phyloP scores from a whole-genome alignment of 2,329 filamentous ascomycete species.

The Domatiomyces catenatus region DNA sequence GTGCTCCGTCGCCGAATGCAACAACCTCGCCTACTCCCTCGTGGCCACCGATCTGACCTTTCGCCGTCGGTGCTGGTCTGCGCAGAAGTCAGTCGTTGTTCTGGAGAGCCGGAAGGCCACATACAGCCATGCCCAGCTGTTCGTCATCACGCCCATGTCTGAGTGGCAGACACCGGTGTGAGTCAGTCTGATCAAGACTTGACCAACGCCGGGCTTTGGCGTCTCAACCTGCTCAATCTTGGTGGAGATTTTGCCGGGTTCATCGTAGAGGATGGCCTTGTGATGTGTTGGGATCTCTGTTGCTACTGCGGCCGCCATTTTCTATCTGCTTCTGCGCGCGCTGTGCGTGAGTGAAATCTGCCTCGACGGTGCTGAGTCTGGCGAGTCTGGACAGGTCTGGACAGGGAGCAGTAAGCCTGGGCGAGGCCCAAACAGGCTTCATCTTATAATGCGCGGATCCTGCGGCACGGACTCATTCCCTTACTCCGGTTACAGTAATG shows the following conservation, averaged over 20 bases:
- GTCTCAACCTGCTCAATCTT: slow-evolving; percentile 49
- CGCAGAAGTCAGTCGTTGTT: background rate
- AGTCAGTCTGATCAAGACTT: slow-evolving; percentile 48
- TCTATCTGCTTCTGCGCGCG: slow-evolving; percentile 7
- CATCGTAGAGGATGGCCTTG: slow-evolving; percentile 50
- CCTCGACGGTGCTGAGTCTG: no score
- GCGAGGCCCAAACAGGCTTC: no score
- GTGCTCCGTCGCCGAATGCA: slow-evolving; percentile 45
- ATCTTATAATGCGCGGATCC: no score
- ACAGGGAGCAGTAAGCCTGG: no score
- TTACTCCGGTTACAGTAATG: no score
- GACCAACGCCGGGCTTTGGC: slow-evolving; percentile 46
- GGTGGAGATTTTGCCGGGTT: slow-evolving; percentile 49
- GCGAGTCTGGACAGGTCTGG: no score
- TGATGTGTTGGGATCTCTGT: slow-evolving; percentile 41
- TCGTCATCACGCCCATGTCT: slow-evolving; percentile 43
- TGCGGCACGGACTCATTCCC: no score
- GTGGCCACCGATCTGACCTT: slow-evolving; percentile 52
- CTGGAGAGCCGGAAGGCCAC: background rate
- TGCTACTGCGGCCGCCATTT: slow-evolving; percentile 23
- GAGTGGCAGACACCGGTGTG: slow-evolving; percentile 53
- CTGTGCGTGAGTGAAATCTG: slow-evolving; percentile 27
- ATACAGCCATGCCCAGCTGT: slow-evolving; percentile 38
- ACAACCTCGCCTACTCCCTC: slow-evolving; percentile 53
- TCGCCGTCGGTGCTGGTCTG: slow-evolving; percentile 39